Conservation (phyloP, 73 alveolate genomes). For the Symbiodinium pilosum region DNA sequence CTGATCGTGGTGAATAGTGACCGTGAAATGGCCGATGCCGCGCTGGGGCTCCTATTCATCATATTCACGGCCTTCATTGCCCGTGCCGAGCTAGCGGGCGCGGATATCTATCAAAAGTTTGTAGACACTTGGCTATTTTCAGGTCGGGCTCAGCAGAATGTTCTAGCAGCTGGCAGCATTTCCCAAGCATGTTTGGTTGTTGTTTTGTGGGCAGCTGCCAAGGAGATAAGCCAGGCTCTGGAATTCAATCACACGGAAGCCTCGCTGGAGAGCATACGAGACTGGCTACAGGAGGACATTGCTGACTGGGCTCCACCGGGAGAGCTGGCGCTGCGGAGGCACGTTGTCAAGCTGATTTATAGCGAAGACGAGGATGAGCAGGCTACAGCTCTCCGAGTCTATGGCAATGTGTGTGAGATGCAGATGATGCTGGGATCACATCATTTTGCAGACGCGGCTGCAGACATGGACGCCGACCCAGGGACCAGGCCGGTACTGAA, state of each 20-base stretch:
- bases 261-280: neutral
- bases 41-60: neutral
- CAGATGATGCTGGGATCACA: constrained; percentile 23
- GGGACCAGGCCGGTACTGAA: neutral
- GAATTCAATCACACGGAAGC: neutral
- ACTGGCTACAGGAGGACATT: neutral
- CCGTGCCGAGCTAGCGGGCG: neutral
- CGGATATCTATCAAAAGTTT: neutral
- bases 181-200: neutral
- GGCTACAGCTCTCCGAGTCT: neutral
- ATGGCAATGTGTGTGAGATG: neutral
- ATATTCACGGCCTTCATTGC: neutral
- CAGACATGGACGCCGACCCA: neutral
- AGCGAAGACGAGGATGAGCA: neutral
- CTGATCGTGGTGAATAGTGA: neutral
- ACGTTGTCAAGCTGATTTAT: neutral
- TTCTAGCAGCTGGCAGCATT: too few species aligned
- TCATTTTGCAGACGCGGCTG: neutral
- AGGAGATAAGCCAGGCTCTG: neutral
- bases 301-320: constrained; percentile 8
- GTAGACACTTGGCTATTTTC: neutral
- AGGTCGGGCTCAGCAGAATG: neutral
- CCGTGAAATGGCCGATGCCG: neutral
- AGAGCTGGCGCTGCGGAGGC: neutral
- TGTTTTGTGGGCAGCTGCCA: neutral